Base-by-base conservation (phyloP, 2,329 filamentous ascomycete genomes). In the Apiospora saccharicola region DNA sequence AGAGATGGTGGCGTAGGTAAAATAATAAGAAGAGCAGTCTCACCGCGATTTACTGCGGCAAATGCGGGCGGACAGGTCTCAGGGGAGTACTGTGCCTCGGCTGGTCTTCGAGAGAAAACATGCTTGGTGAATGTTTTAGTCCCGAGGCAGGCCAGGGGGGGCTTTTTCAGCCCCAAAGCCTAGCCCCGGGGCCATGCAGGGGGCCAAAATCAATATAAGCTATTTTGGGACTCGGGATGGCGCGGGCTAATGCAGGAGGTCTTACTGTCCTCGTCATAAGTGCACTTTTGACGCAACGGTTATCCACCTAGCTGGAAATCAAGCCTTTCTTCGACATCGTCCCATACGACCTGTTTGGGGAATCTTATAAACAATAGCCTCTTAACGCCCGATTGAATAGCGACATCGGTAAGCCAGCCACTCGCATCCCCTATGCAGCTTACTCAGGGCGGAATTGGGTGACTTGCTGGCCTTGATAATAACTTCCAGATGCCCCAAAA, bases 151-250 rank as follows among this genome's bases (percentile, higher is more conserved):
- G 8, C 51, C 51, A n/a, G n/a, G 34, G 51, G 53, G 34, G 51
- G 53, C 53, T 64, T 19, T 41, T 64, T 41, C 57, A 41, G 57
- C 57, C 57, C 30, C 19, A 2, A 7, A 19, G 30, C 19, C 34
- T 41, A 3, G 19, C 3, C n/a, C n/a, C 34, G 34, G 57, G 57
- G 30, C 30, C 57, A 41, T 64, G 57, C 57, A 41, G 57, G 30
- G 30, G 8, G 10, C 34, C n/a, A 22, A 64, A 41, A 41, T 10
- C 10, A 1, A 24, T n/a, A 64, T 41, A n/a, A 24, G 57, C 57
- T 41, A 41, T 64, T 64, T 41, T 34, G 34, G 57, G 57, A 64
- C n/a, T 37, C 30, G 22, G 57, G 19, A 64, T 64, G 57, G 57
- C 34, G 19, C 10, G 22, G 30, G 4, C 34, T 37, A 64, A 57